These are phyloP conservation scores for Gonium pectorale DNA, from an alignment of 139 green algal species.

Conservation along the genomic window DNA sequence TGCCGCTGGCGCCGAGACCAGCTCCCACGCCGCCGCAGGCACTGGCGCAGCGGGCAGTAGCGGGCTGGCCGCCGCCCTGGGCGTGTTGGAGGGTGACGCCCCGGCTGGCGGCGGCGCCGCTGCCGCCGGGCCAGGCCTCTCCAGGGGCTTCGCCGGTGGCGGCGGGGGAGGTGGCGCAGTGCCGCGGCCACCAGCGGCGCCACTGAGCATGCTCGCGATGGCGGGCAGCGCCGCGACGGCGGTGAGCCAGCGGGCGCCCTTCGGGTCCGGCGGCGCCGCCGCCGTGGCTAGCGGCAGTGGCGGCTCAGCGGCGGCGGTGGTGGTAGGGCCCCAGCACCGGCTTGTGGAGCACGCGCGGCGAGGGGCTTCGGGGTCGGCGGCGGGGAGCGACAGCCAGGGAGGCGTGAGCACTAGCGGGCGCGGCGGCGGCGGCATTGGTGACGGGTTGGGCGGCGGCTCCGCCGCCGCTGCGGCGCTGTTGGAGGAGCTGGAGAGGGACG, in stretches of 20 bases:
- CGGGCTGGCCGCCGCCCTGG: neutral
- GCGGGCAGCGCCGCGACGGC: neutral
- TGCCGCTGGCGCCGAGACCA: neutral
- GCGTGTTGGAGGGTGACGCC: too few species aligned
- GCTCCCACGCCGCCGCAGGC: neutral
- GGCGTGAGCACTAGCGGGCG: too few species aligned
- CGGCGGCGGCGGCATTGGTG: too few species aligned
- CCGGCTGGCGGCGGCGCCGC: neutral
- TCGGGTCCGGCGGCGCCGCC: neutral
- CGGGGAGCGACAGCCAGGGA: neutral
- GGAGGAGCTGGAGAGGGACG: neutral
- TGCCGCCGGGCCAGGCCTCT: neutral
- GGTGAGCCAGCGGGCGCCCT: neutral
- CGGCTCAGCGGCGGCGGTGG: neutral
- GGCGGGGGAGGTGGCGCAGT: neutral
- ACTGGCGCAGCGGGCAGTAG: too few species aligned
- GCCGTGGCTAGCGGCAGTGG: neutral
- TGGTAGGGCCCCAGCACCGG: constrained; percentile 19
- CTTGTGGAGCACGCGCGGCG: constrained; percentile 15
- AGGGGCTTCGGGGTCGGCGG: neutral
- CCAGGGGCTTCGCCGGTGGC: neutral
- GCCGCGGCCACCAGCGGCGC: neutral
- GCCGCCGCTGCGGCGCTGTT: too few species aligned
- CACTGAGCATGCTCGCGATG: constrained; percentile 3
- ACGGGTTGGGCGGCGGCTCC: too few species aligned